These are phyloP conservation scores for Betula pendula DNA, from an alignment of 306 rosid species.

Conservation along the genomic window DNA sequence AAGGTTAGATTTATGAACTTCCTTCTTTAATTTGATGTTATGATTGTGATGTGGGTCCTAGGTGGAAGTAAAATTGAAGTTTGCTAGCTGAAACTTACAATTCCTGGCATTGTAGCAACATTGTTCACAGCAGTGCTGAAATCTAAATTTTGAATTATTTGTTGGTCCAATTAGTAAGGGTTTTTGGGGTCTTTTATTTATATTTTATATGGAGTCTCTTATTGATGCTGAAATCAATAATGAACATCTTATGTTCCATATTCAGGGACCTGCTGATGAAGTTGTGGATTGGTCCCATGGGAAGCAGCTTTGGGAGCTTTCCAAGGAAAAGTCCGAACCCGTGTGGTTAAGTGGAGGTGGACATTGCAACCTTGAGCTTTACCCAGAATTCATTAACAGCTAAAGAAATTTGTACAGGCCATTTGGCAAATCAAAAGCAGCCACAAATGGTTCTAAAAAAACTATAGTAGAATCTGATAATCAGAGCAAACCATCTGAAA, in stretches of 20 bases:
- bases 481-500: slow-evolving; percentile 54
- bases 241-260: slow-evolving; percentile 13
- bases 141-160: no score
- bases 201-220: no score
- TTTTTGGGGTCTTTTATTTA: no score
- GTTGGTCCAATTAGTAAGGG: no score
- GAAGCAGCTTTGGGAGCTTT: slow-evolving; percentile 87
- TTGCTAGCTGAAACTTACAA: no score
- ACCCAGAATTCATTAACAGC: slow-evolving; percentile 88
- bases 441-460: slow-evolving; percentile 51
- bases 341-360: slow-evolving; percentile 96
- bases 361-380: slow-evolving; percentile 89
- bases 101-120: no score
- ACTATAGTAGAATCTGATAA: slow-evolving; percentile 45
- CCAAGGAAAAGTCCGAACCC: slow-evolving; percentile 83
- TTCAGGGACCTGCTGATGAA: slow-evolving; percentile 91
- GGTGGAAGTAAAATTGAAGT: no score
- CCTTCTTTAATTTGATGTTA: no score
- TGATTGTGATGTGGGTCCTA: no score
- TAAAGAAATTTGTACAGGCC: slow-evolving; percentile 91
- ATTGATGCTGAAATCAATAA: neutral
- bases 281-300: slow-evolving; percentile 93
- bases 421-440: slow-evolving; percentile 69
- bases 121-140: no score
- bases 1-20: no score